Evolutionary conservation across 2,329 filamentous ascomycete genomes (phyloP), one percentile per base, ranked within the genome.

Genomic region (Kalmusia sp.): DNA sequence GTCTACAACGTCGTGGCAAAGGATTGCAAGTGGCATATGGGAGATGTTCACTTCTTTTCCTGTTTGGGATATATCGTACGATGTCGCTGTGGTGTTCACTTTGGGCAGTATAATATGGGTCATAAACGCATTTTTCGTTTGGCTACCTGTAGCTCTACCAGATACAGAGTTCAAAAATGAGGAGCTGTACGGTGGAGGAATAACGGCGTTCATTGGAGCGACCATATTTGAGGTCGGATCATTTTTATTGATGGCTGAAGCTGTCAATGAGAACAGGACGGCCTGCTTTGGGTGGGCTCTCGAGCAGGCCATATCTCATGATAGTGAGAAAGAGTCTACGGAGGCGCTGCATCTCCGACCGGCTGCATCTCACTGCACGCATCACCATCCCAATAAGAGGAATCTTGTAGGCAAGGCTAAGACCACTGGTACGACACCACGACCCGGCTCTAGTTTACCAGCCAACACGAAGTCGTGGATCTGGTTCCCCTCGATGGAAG

Each of bases 281-380:
- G 84, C 82, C 11, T 90, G 87, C 67, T 90, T 90, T 65, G 87
- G 87, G 3, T 90, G 86, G 86, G 87, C 87, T 0, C 61, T 90
- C 1, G 82, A 88, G 58, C 77, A 78, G 19, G 77, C 77, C 0
- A 34, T 83, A 2, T 75, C 75, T 34, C 63, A 63, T 12, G 53
- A 58, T 15, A 55, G 58, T 15, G 64, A 64, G 19, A 52, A 61
- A 8, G 56, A 59, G 24, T 40, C 58, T 61, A 6, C 9, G 6
- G 37, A 17, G 57, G 8, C 22, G 4, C n/a, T 49, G 11, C 54
- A 35, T 12, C 35, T 69, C 4, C 41, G 44, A 30, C 62, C 64
- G 12, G 59, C 60, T 4, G 49, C 50, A 25, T 53, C 57, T 9
- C 39, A 38, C 25, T 76, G 75, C 54, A 64, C 60, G 11, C 74